Evolutionary conservation across 371 early-diverging fungal genomes (phyloP), one percentile per base, ranked within the genome.

Genomic region (Choanephora cucurbitarum): DNA sequence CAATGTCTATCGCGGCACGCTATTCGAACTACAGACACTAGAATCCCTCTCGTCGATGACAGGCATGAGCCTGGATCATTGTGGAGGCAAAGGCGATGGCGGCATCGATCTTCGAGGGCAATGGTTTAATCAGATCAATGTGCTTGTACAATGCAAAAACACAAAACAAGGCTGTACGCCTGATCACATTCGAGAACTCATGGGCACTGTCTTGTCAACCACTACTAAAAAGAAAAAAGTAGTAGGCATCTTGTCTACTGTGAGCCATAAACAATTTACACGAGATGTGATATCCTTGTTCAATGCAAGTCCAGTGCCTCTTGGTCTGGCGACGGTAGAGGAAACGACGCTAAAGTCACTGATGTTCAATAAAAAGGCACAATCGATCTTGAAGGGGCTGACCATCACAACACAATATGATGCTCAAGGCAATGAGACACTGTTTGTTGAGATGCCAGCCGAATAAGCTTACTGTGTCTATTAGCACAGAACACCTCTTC

Each of bases 21-120:
- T 69, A n/a, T 78, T 78, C 44, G 79, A 78, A 56, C 49, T 65
- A 48, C 73, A 75, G 51, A 71, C 75, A 0, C 45, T 60, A 22
- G 57, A 66, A 39, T 65, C 69, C 5, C 48, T 78, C 3, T 17
- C 57, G 19, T 9, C 41, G 5, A 23, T 41, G 14, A 44, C 69
- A n/a, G 72, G 72, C 10, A 75, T 78, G 75, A 41, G 43, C n/a
- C 48, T 78, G 9, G 48, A 47, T 19, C 73, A 69, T 51, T 67
- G 65, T 7, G 79, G 79, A 8, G 79, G 79, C 9, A 62, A 55
- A 44, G 57, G 68, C 9, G 79, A 78, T 49, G 58, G 73, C 19
- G 79, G 79, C 5, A 56, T 78, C 17, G 79, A 78, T 57, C 41
- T 78, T 0, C 45, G 68, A 34, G 79, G 79, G 3, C 28, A 45